A percentile compares a stretch with the other conserved stretches of the same genome.
Evolutionary conservation across 164 flowering plant species (phyloP).

Genomic region (Stephania cephalantha): DNA sequence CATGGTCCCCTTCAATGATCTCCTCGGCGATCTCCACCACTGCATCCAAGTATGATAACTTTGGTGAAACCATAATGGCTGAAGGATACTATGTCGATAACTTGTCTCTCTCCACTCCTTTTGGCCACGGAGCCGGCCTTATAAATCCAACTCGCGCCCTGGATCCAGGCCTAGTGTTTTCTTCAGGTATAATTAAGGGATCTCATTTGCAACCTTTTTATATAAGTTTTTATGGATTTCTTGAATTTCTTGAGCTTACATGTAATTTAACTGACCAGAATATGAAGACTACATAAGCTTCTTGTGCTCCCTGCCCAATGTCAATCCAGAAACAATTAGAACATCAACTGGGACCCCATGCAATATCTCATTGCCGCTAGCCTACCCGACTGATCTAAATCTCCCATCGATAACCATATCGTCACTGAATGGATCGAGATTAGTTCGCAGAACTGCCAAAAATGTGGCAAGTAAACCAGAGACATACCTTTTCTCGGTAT

Average conservation of each 20-base stretch:
- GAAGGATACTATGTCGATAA: conserved; percentile 41
- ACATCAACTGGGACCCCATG: conserved; percentile 54
- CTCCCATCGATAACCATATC: conserved; percentile 74
- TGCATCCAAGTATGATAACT: conserved; percentile 52
- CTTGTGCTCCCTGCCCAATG: conserved; percentile 71
- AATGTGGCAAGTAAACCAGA: conserved; percentile 55
- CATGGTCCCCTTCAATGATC: conserved; percentile 91
- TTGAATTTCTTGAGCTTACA: not conserved
- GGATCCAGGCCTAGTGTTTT: conserved; percentile 73
- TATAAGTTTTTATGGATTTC: not conserved
- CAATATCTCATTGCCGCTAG: conserved; percentile 18
- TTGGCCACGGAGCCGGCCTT: conserved; percentile 73
- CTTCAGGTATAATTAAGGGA: conserved; percentile 37
- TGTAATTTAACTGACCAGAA: conserved; percentile 29
- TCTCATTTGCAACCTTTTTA: not conserved
- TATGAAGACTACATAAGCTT: conserved; percentile 72
- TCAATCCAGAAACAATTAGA: conserved; percentile 30
- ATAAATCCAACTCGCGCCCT: conserved; percentile 51
- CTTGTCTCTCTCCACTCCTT: conserved; percentile 55
- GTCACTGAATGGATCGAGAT: conserved; percentile 33
- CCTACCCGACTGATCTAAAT: conserved; percentile 67
- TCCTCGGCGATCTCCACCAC: conserved; percentile 88
- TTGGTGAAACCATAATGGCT: conserved; percentile 60
- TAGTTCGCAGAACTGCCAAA: conserved; percentile 36
- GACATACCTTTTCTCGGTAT: conserved; percentile 48